Evolutionary conservation across 2,329 filamentous ascomycete genomes (phyloP), one percentile per base, ranked within the genome.

Genomic region (Cercospora citrullina): DNA sequence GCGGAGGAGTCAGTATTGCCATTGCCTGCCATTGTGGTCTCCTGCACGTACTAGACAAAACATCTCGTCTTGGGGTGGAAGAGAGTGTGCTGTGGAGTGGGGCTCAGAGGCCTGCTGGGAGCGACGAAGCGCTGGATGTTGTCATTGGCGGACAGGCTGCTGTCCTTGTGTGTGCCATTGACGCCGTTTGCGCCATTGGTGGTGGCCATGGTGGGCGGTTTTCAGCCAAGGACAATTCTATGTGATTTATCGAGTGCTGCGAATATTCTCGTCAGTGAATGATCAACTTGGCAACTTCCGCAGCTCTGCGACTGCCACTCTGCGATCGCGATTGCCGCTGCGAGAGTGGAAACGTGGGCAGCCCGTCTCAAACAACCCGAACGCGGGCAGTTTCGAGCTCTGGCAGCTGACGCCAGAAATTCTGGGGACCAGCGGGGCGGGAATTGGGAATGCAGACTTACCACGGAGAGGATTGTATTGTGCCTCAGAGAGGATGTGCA

Each of bases 31-130:
- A 23, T 16, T 55, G 31, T 55, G 31, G 30, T 18, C 33, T 16
- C n/a, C 30, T 57, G 53, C 23, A 83, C 87, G 85, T 83, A 89
- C 87, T 99, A 99, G 83, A 99, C 95, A 81, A 99, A 96, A 87
- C 95, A 98, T 94, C 95, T 88, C 81, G 95, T 98, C 92, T 98
- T 99, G 84, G 94, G 90, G 87, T 95, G 95, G 90, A 98, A 99
- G 79, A 99, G 92, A 71, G 92, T 91, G 83, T 97, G 92, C 79
- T 89, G 87, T 74, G 92, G 90, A 72, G 91, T 89, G 75, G 95
- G 95, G 87, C 91, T 97, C 84, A 96, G 83, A 72, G 93, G 92
- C 79, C 95, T 89, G 85, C 93, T 97, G 75, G 95, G 93, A 78
- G 94, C 93, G 77, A 90, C 88, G 83, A 99, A 99, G 77, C 95